phyloP scores from a whole-genome alignment of 805 yeast species.

The Tanozyma kutaoensis region DNA sequence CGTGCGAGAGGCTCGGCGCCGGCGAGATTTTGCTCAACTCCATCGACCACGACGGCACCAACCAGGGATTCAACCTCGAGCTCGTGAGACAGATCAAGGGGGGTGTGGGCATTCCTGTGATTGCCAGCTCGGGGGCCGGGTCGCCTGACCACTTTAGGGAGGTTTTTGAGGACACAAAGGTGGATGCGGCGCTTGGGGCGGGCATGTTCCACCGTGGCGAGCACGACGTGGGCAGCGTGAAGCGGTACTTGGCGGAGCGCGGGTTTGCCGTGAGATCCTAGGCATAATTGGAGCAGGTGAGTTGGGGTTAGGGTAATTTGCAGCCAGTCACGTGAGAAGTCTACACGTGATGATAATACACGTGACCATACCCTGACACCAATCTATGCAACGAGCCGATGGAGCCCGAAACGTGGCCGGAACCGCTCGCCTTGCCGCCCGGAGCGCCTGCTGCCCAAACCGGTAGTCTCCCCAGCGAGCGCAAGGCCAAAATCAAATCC shows the following conservation, averaged over 20 bases:
- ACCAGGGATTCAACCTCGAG: conserved; percentile 87
- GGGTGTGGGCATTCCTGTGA: conserved; percentile 79
- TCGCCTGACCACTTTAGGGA: conserved; percentile 81
- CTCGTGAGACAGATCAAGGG: conserved; percentile 64
- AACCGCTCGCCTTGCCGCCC: no score
- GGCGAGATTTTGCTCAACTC: conserved; percentile 92
- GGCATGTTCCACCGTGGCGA: conserved; percentile 97
- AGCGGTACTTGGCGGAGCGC: conserved; percentile 38
- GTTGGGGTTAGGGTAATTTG: no score
- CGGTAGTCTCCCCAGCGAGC: no score
- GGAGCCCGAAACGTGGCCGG: no score
- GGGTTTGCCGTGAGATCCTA: no score
- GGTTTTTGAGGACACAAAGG: conserved; percentile 67
- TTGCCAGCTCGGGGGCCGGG: conserved; percentile 98
- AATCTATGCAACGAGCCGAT: no score
- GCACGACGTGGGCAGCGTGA: conserved; percentile 77
- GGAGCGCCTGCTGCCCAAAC: no score
- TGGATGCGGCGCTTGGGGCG: conserved; percentile 98
- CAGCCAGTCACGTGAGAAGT: no score
- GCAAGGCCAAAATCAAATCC: no score
- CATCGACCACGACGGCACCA: conserved; percentile 94
- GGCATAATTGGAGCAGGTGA: no score
- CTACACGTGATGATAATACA: no score
- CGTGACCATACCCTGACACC: no score
- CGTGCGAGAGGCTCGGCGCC: conserved; percentile 89